phyloP scores from a whole-genome alignment of 208 protist species.

The Entamoeba dispar region DNA sequence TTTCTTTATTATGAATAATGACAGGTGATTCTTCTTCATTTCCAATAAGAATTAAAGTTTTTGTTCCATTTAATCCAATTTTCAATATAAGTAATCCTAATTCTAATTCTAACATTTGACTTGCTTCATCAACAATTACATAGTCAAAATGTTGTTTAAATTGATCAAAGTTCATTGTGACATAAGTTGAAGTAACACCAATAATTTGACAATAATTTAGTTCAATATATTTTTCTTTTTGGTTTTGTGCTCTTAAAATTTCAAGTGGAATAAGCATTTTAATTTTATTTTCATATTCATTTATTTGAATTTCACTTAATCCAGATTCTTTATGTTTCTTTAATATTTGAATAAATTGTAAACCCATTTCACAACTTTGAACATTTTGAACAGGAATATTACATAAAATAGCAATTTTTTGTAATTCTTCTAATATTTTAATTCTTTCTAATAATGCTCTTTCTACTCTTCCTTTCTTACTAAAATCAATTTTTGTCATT shows the following conservation, averaged over 20 bases:
- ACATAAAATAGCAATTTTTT: neutral
- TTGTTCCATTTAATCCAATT: neutral
- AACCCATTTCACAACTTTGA: neutral
- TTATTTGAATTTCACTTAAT: neutral
- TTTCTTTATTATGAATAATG: neutral
- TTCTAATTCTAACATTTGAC: neutral
- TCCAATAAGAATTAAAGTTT: neutral
- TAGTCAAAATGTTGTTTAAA: neutral
- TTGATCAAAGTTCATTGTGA: neutral
- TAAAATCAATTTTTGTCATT: neutral
- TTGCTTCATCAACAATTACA: neutral
- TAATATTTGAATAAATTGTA: neutral
- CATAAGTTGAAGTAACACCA: neutral
- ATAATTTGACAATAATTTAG: neutral
- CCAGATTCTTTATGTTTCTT: neutral
- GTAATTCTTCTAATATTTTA: neutral
- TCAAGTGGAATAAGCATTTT: neutral
- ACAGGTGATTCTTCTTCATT: neutral
- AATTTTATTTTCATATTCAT: neutral
- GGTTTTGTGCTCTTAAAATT: neutral
- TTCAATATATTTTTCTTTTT: neutral
- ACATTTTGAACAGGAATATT: neutral
- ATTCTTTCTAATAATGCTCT: neutral
- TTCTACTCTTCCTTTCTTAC: neutral
- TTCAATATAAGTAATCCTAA: neutral